Evolutionary conservation across 345 rosid genomes (phyloP), one percentile per base, ranked within the genome.

Genomic region (Corchorus capsularis): DNA sequence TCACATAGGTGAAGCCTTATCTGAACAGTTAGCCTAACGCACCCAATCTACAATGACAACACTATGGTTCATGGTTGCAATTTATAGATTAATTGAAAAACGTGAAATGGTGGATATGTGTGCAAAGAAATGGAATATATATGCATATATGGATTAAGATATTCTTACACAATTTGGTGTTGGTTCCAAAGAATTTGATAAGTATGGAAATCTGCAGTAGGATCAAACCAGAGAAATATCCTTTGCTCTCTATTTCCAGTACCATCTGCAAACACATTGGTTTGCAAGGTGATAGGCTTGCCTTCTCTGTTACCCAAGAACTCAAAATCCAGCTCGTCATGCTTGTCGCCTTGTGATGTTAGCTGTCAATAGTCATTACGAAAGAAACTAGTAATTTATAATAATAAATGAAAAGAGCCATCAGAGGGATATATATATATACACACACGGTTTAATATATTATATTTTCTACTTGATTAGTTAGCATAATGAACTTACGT

Each of bases 301-400:
- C 91, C 92, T 86, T 82, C 85, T 34, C 19, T 78, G 47, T 87
- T 87, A 1, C 98, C 98, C 41, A 89, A 71, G 74, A 93, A 93
- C 84, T 93, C 95, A 15, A 92, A 87, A 81, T 92, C 98, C 17
- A 88, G 37, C 79, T 93, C 97, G 56, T 90, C 94, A 3, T 83
- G 97, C 50, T 60, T 60, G 22, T 79, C 37, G 7, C 82, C 86
- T 5, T 79, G 59, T 0, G 97, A 92, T 62, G 76, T 83, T 49
- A 87, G 80, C 94, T 90, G 85, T 57, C 63, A 50, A 39, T 39
- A 39, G 43, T 20, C 35, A 63, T 66, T 46, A 56, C 61, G 20
- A 56, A 62, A 13, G 32, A 45, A 41, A 8, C 8, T n/a, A n/a
- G n/a, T n/a, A n/a, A n/a, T n/a, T 27, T 63, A 3, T 20, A 5